phyloP scores from a whole-genome alignment of 192 early-diverging fungal genomes.

The Coemansia furcata region DNA sequence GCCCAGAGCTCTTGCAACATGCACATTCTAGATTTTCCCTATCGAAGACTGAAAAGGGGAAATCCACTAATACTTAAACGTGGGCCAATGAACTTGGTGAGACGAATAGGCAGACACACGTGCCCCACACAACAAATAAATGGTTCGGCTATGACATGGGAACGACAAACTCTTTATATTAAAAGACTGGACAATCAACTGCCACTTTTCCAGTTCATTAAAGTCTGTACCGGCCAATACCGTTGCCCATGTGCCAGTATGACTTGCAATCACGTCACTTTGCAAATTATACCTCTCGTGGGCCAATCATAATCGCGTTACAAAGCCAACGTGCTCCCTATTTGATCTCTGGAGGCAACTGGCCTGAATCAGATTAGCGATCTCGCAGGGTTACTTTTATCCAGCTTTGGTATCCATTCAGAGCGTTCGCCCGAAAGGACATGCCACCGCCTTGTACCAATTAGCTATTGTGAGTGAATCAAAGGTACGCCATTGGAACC shows the following conservation, averaged over 20 bases:
- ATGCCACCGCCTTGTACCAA: neutral
- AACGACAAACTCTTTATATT: neutral
- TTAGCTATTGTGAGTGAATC: neutral
- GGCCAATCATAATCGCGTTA: neutral
- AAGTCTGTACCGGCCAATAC: neutral
- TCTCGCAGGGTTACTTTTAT: neutral
- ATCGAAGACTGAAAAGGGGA: neutral
- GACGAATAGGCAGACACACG: neutral
- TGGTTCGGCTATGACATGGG: neutral
- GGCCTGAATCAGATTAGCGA: neutral
- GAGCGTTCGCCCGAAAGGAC: neutral
- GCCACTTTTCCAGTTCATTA: neutral
- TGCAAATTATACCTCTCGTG: too few relatives aligned
- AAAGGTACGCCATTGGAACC: neutral
- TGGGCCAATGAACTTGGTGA: neutral
- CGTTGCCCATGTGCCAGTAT: neutral
- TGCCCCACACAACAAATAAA: neutral
- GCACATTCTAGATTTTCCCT: neutral
- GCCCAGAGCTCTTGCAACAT: neutral
- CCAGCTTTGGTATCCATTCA: neutral
- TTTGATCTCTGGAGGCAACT: neutral
- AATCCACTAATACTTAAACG: neutral
- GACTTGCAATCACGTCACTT: neutral
- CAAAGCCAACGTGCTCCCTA: neutral
- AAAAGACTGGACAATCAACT: neutral